phyloP scores from a whole-genome alignment of 345 rosid species.

The Eucalyptus lansdowneana region DNA sequence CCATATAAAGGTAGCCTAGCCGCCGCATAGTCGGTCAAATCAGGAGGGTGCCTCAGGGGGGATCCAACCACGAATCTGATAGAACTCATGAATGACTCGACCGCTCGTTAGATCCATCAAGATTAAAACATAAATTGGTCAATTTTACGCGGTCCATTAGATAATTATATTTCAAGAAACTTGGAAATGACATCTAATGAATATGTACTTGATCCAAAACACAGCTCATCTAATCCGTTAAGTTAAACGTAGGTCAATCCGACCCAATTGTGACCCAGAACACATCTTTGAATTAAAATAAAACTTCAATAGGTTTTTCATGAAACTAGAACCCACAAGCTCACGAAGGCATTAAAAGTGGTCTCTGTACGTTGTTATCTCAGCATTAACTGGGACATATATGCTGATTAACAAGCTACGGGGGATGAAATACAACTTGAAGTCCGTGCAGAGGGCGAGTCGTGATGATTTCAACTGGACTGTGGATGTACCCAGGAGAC shows the following conservation, averaged over 20 bases:
- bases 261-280: neutral
- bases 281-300: neutral
- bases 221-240: neutral
- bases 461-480: slow-evolving; percentile 3
- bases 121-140: no score
- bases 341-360: neutral
- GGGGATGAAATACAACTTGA: slow-evolving; percentile 10
- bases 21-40: neutral
- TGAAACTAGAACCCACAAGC: neutral
- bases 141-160: no score
- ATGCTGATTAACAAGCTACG: neutral
- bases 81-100: no score
- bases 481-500: slow-evolving; percentile 31
- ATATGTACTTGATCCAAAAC: neutral
- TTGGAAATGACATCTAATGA: neutral
- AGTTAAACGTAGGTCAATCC: neutral
- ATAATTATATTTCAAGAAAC: no score
- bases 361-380: neutral
- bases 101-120: no score
- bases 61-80: no score
- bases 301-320: neutral
- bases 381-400: neutral
- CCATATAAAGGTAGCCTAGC: neutral
- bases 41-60: neutral
- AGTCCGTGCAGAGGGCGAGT: slow-evolving; percentile 19